Conservation (phyloP, 345 rosid genomes). For the Laguncularia racemosa region DNA sequence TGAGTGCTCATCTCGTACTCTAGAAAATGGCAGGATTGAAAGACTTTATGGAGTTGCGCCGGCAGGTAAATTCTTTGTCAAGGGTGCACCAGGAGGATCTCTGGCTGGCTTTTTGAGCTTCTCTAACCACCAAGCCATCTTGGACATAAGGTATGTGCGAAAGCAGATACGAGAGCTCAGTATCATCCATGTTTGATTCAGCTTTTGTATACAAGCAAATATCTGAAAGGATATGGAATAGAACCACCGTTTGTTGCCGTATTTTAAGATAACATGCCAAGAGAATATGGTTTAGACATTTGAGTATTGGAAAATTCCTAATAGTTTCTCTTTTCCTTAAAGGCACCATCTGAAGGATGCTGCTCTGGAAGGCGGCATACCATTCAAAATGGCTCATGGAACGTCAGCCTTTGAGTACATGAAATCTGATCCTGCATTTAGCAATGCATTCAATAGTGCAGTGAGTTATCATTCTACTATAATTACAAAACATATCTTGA, state of each 20-base stretch:
- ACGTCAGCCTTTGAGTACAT: conserved; percentile 7
- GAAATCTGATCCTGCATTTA: conserved; percentile 1
- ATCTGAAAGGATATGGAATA: too few species aligned
- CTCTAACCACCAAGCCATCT: conserved; percentile 7
- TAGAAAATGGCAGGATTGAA: conserved; percentile 2
- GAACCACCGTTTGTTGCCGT: too few species aligned
- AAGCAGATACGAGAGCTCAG: too few species aligned
- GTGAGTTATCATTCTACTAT: conserved; percentile 8
- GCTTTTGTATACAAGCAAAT: too few species aligned
- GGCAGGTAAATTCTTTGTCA: conserved; percentile 1
- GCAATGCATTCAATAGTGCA: conserved; percentile 5
- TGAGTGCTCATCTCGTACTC: conserved; percentile 1
- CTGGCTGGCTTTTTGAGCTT: conserved; percentile 6
- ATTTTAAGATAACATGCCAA: too few species aligned
- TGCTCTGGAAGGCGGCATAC: conserved; percentile 8
- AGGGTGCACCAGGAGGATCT: conserved; percentile 2
- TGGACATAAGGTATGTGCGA: conserved; percentile 5
- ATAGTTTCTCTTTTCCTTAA: neutral
- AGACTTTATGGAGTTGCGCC: conserved; percentile 12
- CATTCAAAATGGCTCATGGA: conserved; percentile 10
- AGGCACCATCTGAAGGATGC: conserved; percentile 7
- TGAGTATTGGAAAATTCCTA: neutral
- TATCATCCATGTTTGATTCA: too few species aligned
- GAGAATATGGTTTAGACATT: too few species aligned
- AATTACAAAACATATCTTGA: conserved; percentile 2